Evolutionary conservation across 1,139 yeast species (phyloP).

Genomic region (Yamadazyma mexicana): DNA sequence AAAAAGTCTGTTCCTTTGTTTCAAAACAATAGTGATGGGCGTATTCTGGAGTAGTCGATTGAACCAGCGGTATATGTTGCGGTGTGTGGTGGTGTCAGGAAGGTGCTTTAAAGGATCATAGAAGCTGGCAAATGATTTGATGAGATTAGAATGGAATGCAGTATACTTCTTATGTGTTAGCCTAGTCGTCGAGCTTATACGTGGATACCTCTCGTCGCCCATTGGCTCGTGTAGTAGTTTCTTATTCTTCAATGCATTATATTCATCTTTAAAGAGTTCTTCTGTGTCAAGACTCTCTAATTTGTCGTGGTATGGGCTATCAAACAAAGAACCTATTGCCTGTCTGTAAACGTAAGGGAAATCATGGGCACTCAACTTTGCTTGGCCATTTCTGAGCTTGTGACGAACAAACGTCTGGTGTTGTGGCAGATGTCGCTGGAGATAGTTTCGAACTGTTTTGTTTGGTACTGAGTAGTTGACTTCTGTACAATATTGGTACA

Average conservation of each 20-base stretch:
- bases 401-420: slow-evolving; percentile 5
- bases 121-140: slow-evolving; percentile 14
- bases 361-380: slow-evolving; percentile 4
- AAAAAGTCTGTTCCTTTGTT: slow-evolving; percentile 30
- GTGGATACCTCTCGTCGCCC: not conserved
- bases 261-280: slow-evolving; percentile 10
- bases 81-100: slow-evolving; percentile 8
- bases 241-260: slow-evolving; percentile 2
- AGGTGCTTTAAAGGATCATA: slow-evolving; percentile 9
- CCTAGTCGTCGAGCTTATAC: slow-evolving; percentile 5
- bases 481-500: slow-evolving; percentile 7
- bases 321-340: slow-evolving; percentile 10
- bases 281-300: slow-evolving; percentile 9
- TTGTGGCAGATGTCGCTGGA: not conserved
- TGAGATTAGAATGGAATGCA: slow-evolving; percentile 9
- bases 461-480: not conserved
- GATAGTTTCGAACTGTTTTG: not conserved
- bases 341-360: slow-evolving; percentile 7
- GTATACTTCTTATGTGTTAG: slow-evolving; percentile 4
- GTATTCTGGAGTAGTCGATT: slow-evolving; percentile 25
- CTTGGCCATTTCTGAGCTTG: slow-evolving; percentile 2
- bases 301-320: slow-evolving; percentile 5
- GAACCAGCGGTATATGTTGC: slow-evolving; percentile 32
- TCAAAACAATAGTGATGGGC: slow-evolving; percentile 34
- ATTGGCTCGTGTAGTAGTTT: not conserved